Evolutionary conservation across 208 protist genomes (phyloP).

Genomic region (Acanthamoeba healyi): DNA sequence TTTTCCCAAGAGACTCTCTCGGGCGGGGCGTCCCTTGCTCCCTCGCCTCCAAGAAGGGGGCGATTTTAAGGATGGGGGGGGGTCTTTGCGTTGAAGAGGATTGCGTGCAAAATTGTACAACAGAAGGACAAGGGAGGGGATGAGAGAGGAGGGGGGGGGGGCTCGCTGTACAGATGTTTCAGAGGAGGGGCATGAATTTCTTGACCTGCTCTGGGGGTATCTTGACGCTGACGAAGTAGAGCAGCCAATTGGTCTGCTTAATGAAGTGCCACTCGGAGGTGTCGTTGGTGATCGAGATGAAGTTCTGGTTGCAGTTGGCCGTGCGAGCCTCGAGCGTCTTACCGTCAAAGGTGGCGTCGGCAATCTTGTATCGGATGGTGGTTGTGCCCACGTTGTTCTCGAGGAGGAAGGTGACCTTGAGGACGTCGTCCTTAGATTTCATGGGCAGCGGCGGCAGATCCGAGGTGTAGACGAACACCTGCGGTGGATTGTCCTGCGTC

Average conservation of each 20-base stretch:
- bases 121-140: not conserved
- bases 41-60: too few species aligned
- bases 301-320: constrained; percentile 12
- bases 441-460: constrained; percentile 57
- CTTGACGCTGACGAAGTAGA: constrained; percentile 53
- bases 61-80: too few species aligned
- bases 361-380: constrained; percentile 69
- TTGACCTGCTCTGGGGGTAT: constrained; percentile 59
- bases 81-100: not conserved
- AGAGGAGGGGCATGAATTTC: constrained; percentile 66
- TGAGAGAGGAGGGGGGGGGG: not conserved
- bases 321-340: not conserved
- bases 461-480: constrained; percentile 53
- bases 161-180: not conserved
- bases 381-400: constrained; percentile 71
- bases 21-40: too few species aligned
- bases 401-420: constrained; percentile 68
- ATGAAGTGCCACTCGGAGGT: constrained; percentile 68
- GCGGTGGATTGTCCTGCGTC: not conserved
- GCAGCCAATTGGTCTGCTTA: constrained; percentile 59
- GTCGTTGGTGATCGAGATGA: constrained; percentile 65
- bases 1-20: too few species aligned
- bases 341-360: constrained; percentile 46
- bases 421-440: constrained; percentile 37
- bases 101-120: not conserved